Conservation (phyloP, 257 asterid genomes). For the Salvia splendens region DNA sequence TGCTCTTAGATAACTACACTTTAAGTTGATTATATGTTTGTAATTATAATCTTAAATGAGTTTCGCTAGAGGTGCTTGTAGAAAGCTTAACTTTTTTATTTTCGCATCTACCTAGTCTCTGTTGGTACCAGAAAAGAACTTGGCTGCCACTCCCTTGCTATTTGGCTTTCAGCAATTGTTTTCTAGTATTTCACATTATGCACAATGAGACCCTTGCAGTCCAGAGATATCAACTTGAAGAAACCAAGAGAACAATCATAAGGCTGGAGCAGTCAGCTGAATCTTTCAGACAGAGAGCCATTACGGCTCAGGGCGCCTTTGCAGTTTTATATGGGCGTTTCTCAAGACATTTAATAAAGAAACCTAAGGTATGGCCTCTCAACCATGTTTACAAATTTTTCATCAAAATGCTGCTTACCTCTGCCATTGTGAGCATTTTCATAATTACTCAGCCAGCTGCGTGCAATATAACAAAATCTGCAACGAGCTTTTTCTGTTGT, state of each 20-base stretch:
- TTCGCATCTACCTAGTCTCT: background rate
- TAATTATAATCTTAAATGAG: background rate
- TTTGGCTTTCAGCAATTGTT: background rate
- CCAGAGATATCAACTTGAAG: conserved; percentile 46
- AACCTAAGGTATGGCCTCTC: conserved; percentile 58
- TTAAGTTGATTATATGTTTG: background rate
- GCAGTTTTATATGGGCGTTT: conserved; percentile 62
- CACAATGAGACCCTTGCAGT: conserved; percentile 49
- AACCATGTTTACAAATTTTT: conserved; percentile 2
- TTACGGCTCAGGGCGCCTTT: conserved; percentile 62
- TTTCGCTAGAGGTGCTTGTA: conserved; percentile 15
- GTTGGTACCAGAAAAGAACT: background rate
- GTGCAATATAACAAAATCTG: conserved; percentile 2
- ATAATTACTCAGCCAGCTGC: background rate
- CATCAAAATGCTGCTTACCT: background rate
- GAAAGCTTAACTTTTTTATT: conserved; percentile 4
- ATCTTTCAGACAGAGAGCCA: conserved; percentile 55
- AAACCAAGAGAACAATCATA: conserved; percentile 53
- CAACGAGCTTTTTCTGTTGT: background rate
- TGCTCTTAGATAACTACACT: background rate
- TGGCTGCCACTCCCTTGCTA: background rate
- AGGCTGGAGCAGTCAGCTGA: conserved; percentile 81
- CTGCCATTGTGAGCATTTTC: background rate
- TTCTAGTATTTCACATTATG: conserved; percentile 6
- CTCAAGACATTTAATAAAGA: conserved; percentile 60